phyloP scores from a whole-genome alignment of 257 asterid species.

The Petrea volubilis region DNA sequence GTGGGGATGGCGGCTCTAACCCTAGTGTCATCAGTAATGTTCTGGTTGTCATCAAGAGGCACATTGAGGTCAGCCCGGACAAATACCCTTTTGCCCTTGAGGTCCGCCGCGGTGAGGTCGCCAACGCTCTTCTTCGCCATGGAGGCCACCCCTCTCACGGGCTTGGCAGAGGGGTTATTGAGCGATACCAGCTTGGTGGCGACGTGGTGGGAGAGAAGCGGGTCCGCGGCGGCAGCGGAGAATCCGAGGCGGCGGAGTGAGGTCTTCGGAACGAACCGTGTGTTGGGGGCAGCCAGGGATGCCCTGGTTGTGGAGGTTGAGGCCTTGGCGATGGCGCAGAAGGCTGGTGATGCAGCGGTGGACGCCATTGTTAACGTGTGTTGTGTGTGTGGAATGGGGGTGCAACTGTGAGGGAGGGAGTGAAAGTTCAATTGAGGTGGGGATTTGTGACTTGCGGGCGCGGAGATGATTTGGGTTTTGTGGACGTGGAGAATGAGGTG shows the following conservation, averaged over 20 bases:
- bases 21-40: constrained; percentile 31
- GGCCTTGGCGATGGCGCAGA: constrained; percentile 37
- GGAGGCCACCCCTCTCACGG: constrained; percentile 46
- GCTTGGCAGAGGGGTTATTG: constrained; percentile 29
- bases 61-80: constrained; percentile 32
- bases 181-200: constrained; percentile 53
- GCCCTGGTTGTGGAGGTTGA: constrained; percentile 35
- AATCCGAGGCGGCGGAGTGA: constrained; percentile 46
- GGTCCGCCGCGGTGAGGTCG: constrained; percentile 25
- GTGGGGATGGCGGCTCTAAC: constrained; percentile 34
- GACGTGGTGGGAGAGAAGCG: constrained; percentile 41
- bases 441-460: not conserved
- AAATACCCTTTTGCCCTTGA: constrained; percentile 33
- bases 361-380: constrained; percentile 40
- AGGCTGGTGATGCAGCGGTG: constrained; percentile 49
- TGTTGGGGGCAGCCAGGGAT: constrained; percentile 26
- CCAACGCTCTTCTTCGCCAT: constrained; percentile 42
- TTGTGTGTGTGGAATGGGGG: not conserved
- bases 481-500: not conserved
- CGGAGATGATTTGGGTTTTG: not conserved
- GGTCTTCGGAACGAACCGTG: constrained; percentile 43
- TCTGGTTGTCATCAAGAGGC: constrained; percentile 31
- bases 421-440: not conserved
- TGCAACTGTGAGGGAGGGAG: not conserved
- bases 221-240: constrained; percentile 42